Evolutionary conservation across 805 yeast species (phyloP).

Genomic region (Metschnikowia koreensis): DNA sequence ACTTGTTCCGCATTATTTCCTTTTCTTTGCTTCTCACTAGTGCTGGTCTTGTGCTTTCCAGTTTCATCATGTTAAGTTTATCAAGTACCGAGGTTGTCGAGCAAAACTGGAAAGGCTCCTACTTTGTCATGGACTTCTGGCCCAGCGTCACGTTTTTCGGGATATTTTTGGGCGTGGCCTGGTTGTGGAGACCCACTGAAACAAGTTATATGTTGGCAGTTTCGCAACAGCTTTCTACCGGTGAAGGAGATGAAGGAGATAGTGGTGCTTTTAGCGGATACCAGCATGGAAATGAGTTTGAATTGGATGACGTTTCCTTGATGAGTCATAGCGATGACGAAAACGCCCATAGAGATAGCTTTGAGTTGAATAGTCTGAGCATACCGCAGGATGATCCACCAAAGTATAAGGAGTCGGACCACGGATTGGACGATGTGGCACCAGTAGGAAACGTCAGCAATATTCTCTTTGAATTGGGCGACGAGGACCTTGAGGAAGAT

Average conservation of each 20-base stretch:
- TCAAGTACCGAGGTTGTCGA: constrained; percentile 75
- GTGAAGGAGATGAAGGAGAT: constrained; percentile 46
- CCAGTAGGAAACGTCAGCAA: constrained; percentile 20
- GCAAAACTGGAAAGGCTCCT: constrained; percentile 87
- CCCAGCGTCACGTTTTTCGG: constrained; percentile 83
- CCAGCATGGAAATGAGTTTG: constrained; percentile 53
- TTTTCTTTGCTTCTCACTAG: constrained; percentile 68
- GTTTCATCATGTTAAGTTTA: constrained; percentile 70
- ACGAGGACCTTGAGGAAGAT: constrained; percentile 26
- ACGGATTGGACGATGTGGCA: constrained; percentile 14
- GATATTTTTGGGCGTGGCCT: constrained; percentile 78
- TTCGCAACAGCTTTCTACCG: constrained; percentile 87
- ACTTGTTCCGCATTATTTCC: constrained; percentile 70
- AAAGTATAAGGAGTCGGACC: constrained; percentile 25
- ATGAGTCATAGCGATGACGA: constrained; percentile 48
- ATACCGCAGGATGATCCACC: constrained; percentile 29
- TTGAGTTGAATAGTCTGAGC: constrained; percentile 32
- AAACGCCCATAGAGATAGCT: constrained; percentile 31
- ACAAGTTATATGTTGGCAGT: constrained; percentile 93
- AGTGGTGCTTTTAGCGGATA: constrained; percentile 22
- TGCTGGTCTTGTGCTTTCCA: constrained; percentile 66
- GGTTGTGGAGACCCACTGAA: constrained; percentile 97
- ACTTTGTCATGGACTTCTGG: constrained; percentile 91
- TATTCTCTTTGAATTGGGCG: constrained; percentile 44
- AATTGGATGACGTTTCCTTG: constrained; percentile 55